phyloP scores from a whole-genome alignment of 1,284 basidiomycete genomes.

The Ustilago lituana region DNA sequence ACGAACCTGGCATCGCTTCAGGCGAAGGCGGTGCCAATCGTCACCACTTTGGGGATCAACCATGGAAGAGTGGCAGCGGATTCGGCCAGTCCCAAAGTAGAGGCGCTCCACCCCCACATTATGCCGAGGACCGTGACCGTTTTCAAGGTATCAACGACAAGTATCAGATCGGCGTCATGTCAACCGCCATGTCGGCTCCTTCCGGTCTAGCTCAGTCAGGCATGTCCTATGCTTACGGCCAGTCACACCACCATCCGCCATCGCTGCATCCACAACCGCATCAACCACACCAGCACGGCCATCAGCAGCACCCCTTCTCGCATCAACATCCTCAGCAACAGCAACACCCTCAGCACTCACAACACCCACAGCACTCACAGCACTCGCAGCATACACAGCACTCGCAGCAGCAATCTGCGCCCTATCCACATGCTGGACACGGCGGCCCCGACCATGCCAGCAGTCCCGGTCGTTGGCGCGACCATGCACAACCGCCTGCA shows the following conservation, averaged over 20 bases:
- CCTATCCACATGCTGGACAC: constrained; percentile 25
- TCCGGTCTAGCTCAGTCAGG: constrained; percentile 31
- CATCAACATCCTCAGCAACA: constrained; percentile 20
- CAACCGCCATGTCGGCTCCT: constrained; percentile 38
- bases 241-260: constrained; percentile 22
- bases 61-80: constrained; percentile 21
- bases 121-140: constrained; percentile 37
- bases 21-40: constrained; percentile 14
- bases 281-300: constrained; percentile 16
- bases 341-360: constrained; percentile 6
- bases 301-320: constrained; percentile 17
- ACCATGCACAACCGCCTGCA: constrained; percentile 17
- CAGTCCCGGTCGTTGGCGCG: constrained; percentile 43
- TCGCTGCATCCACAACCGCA: constrained; percentile 16
- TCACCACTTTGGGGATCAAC: constrained; percentile 12
- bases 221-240: constrained; percentile 19
- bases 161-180: constrained; percentile 23
- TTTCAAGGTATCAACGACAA: constrained; percentile 20
- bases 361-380: too few relatives aligned
- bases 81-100: constrained; percentile 5
- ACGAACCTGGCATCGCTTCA: constrained; percentile 12
- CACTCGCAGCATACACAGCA: constrained; percentile 16
- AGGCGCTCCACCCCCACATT: constrained; percentile 13
- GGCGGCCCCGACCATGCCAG: constrained; percentile 26
- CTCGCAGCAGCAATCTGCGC: neutral